Evolutionary conservation across 192 early-diverging fungal species (phyloP), one percentile per base, ranked within the genome.

Genomic region (Allomyces arbusculus): DNA sequence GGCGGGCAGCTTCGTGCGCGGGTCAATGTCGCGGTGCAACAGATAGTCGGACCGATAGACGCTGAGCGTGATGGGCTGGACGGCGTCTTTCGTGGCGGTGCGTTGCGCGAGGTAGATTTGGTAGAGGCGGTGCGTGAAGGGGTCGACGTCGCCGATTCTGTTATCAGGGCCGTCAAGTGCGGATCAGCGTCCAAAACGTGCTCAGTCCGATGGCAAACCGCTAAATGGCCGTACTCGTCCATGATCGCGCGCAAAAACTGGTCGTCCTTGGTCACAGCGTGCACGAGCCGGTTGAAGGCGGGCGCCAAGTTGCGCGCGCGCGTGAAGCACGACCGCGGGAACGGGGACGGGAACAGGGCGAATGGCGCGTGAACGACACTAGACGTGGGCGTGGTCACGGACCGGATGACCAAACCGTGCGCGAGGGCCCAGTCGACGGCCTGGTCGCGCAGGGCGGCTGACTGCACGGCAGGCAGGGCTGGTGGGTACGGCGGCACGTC

Each of bases 11-110:
- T 75, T 73, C 2, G 74, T 74, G 61, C 72, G 74, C 23, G 50
- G 67, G 33, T 40, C 33, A 40, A 40, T 40, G 40, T 78, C 74
- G 44, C 82, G 72, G 72, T 97, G 85, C 20, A 95, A 76, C 62
- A 98, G 72, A 69, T 98, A 98, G 75, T 98, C 95, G 23, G 87
- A 92, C 61, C 95, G 82, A 74, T 92, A 88, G 23, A 96, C 78
- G 61, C 90, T 92, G n/a, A 98, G 68, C 24, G 80, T 82, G 12
- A 84, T 81, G 24, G 81, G 45, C 26, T 44, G 20, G 69, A 86
- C 87, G 76, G 87, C 84, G 23, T 72, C 33, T 8, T 40, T 40
- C 69, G 26, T 28, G 26, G 65, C 77, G 63, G 23, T 84, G 82
- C 72, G 88, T 79, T 14, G 67, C 64, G 24, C 76, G 73, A 80